These are phyloP conservation scores for Aspergillus fumigatiaffinis DNA, from an alignment of 2,329 filamentous ascomycete species.

Conservation along the genomic window DNA sequence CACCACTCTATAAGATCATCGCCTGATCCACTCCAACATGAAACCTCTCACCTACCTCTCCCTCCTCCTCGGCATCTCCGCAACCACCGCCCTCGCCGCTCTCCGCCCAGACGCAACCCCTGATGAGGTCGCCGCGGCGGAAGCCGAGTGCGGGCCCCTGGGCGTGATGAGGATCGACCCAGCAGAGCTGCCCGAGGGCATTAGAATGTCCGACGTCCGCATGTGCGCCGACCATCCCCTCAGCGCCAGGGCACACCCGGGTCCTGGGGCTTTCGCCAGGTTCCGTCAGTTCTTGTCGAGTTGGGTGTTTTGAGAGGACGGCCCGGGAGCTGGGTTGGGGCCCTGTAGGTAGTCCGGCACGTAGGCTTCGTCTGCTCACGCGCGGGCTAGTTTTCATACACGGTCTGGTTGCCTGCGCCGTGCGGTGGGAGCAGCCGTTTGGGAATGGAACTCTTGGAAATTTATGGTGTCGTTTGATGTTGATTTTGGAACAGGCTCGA, in stretches of 20 bases:
- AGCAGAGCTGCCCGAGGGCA: conserved; percentile 13
- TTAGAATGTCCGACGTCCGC: conserved; percentile 12
- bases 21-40: conserved; percentile 9
- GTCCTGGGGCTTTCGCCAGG: conserved; percentile 18
- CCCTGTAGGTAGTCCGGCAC: conserved; percentile 3
- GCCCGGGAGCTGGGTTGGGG: conserved; percentile 8
- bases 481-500: too few relatives aligned
- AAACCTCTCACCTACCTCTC: conserved; percentile 18
- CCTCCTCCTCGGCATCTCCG: conserved; percentile 18
- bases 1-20: conserved; percentile 8
- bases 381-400: conserved; percentile 5
- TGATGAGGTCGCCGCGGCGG: conserved; percentile 13
- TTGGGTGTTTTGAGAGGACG: conserved; percentile 16
- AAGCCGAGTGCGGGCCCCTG: conserved; percentile 14
- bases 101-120: conserved; percentile 16
- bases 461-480: background rate
- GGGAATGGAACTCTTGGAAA: conserved; percentile 5
- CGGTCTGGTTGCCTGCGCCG: conserved; percentile 5
- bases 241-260: conserved; percentile 17
- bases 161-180: conserved; percentile 17
- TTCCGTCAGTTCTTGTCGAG: conserved; percentile 11
- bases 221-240: conserved; percentile 18
- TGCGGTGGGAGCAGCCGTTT: conserved; percentile 10
- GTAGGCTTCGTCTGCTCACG: conserved; percentile 7
- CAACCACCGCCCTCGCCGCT: conserved; percentile 14